phyloP scores from a whole-genome alignment of 75 land plant species.

The Pseudotsuga menziesii region DNA sequence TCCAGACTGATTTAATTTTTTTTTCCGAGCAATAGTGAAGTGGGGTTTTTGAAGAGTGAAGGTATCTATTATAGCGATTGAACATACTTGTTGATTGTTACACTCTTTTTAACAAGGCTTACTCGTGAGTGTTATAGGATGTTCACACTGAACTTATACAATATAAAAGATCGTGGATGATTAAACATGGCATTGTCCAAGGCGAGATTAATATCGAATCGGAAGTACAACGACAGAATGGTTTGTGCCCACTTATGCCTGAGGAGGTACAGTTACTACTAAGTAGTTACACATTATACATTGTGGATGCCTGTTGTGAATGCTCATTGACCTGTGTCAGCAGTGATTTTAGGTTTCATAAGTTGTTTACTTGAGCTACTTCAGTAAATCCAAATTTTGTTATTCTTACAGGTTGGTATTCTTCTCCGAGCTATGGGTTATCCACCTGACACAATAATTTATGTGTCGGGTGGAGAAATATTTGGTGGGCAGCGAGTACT shows the following conservation, averaged over 20 bases:
- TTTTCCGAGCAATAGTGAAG: not conserved
- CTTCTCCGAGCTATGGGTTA: slow-evolving; percentile 83
- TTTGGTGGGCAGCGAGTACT: slow-evolving; percentile 85
- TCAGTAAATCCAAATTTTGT: not conserved
- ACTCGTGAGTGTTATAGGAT: slow-evolving; percentile 34
- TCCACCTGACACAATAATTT: slow-evolving; percentile 64
- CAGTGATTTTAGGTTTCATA: not conserved
- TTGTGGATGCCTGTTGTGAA: not conserved
- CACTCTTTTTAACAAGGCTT: not conserved
- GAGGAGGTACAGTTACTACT: slow-evolving; percentile 54
- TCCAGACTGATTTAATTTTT: not conserved
- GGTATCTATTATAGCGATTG: not conserved
- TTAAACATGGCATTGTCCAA: slow-evolving; percentile 43
- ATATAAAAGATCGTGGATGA: slow-evolving; percentile 56
- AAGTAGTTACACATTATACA: slow-evolving; percentile 1
- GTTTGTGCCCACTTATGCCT: slow-evolving; percentile 82
- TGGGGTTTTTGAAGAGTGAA: not conserved
- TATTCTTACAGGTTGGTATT: slow-evolving; percentile 59
- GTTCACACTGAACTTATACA: slow-evolving; percentile 81
- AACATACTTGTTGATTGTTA: not conserved
- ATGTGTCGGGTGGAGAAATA: slow-evolving; percentile 66
- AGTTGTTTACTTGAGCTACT: not conserved
- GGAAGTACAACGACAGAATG: slow-evolving; percentile 47
- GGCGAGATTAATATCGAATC: slow-evolving; percentile 70
- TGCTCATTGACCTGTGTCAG: not conserved